Evolutionary conservation across 164 flowering plant species (phyloP).

Genomic region (Hamamelis virginiana): DNA sequence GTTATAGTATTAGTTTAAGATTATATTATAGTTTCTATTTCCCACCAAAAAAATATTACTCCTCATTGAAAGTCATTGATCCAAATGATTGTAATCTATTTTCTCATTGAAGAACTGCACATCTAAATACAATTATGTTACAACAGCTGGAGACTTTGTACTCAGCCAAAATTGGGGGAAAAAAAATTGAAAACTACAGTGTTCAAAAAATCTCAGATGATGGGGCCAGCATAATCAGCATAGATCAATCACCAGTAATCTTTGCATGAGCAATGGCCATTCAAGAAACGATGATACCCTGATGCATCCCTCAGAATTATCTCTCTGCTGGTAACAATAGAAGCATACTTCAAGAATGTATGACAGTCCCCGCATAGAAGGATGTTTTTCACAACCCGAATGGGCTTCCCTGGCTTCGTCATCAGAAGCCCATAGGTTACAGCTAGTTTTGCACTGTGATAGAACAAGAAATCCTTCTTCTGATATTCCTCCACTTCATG

Average conservation of each 20-base stretch:
- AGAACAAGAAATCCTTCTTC: constrained; percentile 74
- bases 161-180: no score
- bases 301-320: constrained; percentile 72
- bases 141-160: no score
- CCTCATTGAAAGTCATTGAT: no score
- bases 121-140: neutral
- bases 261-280: constrained; percentile 76
- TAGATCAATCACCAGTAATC: constrained; percentile 51
- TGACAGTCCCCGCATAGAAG: constrained; percentile 89
- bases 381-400: constrained; percentile 72
- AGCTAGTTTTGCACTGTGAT: constrained; percentile 88
- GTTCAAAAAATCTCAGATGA: no score
- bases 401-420: constrained; percentile 51
- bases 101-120: neutral
- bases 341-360: constrained; percentile 68
- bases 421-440: constrained; percentile 67
- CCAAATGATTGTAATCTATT: no score
- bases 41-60: no score
- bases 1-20: no score
- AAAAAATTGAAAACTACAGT: no score
- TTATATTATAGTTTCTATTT: no score
- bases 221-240: no score
- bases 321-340: constrained; percentile 62
- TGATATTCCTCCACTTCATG: constrained; percentile 92
- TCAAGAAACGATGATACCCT: constrained; percentile 73